Evolutionary conservation across 2,329 filamentous ascomycete species (phyloP), one percentile per base, ranked within the genome.

Genomic region (Calcarisporium arbuscula): DNA sequence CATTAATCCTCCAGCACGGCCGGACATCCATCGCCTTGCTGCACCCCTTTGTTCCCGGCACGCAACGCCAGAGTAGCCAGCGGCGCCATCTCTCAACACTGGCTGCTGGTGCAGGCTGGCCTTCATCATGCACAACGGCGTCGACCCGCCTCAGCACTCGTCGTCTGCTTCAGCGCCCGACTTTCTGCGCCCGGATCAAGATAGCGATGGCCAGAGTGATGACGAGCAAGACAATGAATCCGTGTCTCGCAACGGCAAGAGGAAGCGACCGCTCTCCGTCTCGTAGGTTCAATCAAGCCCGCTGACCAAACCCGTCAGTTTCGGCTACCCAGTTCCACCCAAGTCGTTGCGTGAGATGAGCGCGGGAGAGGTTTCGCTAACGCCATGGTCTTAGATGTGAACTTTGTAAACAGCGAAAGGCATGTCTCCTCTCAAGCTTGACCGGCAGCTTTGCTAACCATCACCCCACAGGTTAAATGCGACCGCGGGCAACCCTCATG

Each of bases 321-420:
- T n/a, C n/a, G n/a, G n/a, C n/a, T n/a, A n/a, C n/a, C n/a, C n/a
- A n/a, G n/a, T n/a, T n/a, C n/a, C n/a, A n/a, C n/a, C n/a, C n/a
- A n/a, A n/a, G n/a, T n/a, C n/a, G n/a, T n/a, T n/a, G n/a, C n/a
- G n/a, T n/a, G n/a, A n/a, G n/a, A n/a, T n/a, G n/a, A n/a, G n/a
- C n/a, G n/a, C n/a, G n/a, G n/a, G n/a, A n/a, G n/a, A n/a, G n/a
- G n/a, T n/a, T n/a, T n/a, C n/a, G n/a, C n/a, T 68, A 58, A 69
- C 49, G 41, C 43, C 34, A 21, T n/a, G n/a, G 39, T 9, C 44
- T 56, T 30, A 82, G 78, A 51, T 82, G 85, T 53, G 85, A 89
- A 61, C 70, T 84, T 33, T 87, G 84, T 65, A 88, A 89, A 60
- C 79, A 84, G 57, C 69, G 85, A 64, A 90, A 89, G 69, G 83